phyloP scores from a whole-genome alignment of 139 green algal genomes.

The Prasinococcaceae sp. region DNA sequence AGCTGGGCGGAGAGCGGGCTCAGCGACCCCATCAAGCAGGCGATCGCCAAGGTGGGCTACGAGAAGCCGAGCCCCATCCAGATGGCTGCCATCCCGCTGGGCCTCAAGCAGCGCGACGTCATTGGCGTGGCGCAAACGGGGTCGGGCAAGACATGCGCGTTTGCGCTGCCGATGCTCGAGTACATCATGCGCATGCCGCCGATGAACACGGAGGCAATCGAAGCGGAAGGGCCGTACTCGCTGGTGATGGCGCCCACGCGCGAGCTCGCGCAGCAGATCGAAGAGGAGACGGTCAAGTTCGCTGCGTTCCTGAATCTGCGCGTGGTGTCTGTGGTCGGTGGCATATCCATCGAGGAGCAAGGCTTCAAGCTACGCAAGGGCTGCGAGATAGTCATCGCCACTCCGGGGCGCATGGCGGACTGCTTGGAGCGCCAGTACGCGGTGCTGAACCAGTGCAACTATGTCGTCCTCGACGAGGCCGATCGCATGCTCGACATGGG shows the following conservation, averaged over 20 bases:
- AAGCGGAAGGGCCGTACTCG: slow-evolving; percentile 65
- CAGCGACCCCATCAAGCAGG: slow-evolving; percentile 16
- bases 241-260: slow-evolving; percentile 91
- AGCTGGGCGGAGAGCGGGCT: slow-evolving; percentile 32
- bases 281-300: slow-evolving; percentile 74
- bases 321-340: slow-evolving; percentile 78
- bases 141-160: slow-evolving; percentile 91
- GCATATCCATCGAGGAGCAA: slow-evolving; percentile 93
- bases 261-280: slow-evolving; percentile 52
- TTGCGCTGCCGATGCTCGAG: slow-evolving; percentile 88
- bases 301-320: slow-evolving; percentile 46
- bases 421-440: slow-evolving; percentile 88
- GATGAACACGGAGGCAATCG: slow-evolving; percentile 78
- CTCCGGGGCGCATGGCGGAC: slow-evolving; percentile 84
- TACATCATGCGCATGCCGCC: slow-evolving; percentile 82
- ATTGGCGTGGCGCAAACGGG: slow-evolving; percentile 86
- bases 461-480: slow-evolving; percentile 97
- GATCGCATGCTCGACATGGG: slow-evolving; percentile 99
- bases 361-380: slow-evolving; percentile 60
- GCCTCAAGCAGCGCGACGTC: slow-evolving; percentile 77
- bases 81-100: slow-evolving; percentile 89
- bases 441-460: slow-evolving; percentile 98
- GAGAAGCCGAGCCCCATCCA: slow-evolving; percentile 92
- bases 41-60: slow-evolving; percentile 55
- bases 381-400: slow-evolving; percentile 96